These are phyloP conservation scores for Tetrapisispora namnaoensis DNA, from an alignment of 805 yeast genomes.

Conservation along the genomic window DNA sequence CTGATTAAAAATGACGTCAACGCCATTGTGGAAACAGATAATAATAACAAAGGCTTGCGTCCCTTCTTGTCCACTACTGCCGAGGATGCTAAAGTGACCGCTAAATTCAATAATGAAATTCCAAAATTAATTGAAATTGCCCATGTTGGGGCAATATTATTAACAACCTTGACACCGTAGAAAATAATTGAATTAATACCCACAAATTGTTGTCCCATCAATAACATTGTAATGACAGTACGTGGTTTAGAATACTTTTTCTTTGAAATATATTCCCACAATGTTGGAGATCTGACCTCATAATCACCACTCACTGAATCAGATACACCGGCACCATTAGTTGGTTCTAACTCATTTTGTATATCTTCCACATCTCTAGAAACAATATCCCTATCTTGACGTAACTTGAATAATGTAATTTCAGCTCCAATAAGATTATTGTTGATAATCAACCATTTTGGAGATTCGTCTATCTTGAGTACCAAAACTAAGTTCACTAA, in stretches of 20 bases:
- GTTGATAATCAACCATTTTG: constrained; percentile 57
- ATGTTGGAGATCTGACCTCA: constrained; percentile 9
- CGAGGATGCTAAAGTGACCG: constrained; percentile 67
- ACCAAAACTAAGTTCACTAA: constrained; percentile 36
- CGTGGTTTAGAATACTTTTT: constrained; percentile 48
- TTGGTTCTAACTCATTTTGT: constrained; percentile 1
- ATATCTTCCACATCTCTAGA: constrained; percentile 17
- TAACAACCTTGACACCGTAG: constrained; percentile 81
- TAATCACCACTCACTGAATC: constrained; percentile 4
- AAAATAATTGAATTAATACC: constrained; percentile 91
- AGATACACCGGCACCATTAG: neutral
- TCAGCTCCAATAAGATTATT: constrained; percentile 30
- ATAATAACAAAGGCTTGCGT: constrained; percentile 58
- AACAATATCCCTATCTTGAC: constrained; percentile 29
- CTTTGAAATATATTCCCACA: constrained; percentile 40
- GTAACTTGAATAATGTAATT: constrained; percentile 27
- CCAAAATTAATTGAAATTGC: constrained; percentile 66
- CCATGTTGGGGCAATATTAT: constrained; percentile 58
- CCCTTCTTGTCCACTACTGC: constrained; percentile 68
- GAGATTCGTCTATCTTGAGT: constrained; percentile 57
- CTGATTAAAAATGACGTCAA: constrained; percentile 54
- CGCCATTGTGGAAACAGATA: constrained; percentile 63
- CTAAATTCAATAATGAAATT: constrained; percentile 65
- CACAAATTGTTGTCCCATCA: constrained; percentile 81
- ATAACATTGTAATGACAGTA: constrained; percentile 56